Conservation (phyloP, 2,329 filamentous ascomycete species). For the Aotearoamyces nothofagi region DNA sequence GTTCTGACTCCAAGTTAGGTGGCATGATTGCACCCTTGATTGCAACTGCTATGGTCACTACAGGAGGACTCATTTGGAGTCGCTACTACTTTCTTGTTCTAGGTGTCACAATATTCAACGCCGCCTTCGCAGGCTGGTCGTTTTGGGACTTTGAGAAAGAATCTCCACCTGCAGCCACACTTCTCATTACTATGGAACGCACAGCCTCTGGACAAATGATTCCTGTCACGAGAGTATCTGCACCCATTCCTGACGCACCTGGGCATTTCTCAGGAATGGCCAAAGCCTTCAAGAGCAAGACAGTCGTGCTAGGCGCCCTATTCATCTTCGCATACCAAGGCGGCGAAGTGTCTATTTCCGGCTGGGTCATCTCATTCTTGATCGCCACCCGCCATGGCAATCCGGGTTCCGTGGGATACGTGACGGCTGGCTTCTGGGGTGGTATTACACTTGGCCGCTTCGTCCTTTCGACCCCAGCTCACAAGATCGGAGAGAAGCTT, state of each 20-base stretch:
- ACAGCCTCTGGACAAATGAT: constrained; percentile 18
- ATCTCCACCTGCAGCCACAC: constrained; percentile 20
- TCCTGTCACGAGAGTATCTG: constrained; percentile 5
- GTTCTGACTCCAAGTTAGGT: constrained; percentile 30
- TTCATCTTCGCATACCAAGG: constrained; percentile 84
- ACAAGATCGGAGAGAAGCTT: constrained; percentile 51
- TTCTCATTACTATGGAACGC: constrained; percentile 27
- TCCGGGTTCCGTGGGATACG: constrained; percentile 60
- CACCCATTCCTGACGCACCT: constrained; percentile 16
- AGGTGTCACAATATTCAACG: constrained; percentile 37
- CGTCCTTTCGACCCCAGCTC: constrained; percentile 48
- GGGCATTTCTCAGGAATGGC: constrained; percentile 26
- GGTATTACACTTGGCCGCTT: constrained; percentile 69
- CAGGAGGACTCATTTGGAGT: constrained; percentile 44
- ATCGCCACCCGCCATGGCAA: constrained; percentile 57
- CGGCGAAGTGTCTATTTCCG: constrained; percentile 68
- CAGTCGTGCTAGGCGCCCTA: constrained; percentile 56
- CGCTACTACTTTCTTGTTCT: constrained; percentile 59
- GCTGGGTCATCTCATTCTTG: constrained; percentile 78
- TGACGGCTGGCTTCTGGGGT: constrained; percentile 56
- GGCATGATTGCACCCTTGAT: constrained; percentile 52
- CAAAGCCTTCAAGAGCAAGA: constrained; percentile 30
- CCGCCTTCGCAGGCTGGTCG: constrained; percentile 45
- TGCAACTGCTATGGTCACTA: constrained; percentile 56
- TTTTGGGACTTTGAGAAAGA: constrained; percentile 60